A percentile compares a stretch with the other conserved stretches of the same genome.
Conservation (phyloP, 2,329 filamentous ascomycete genomes). For the Fusarium sp. region DNA sequence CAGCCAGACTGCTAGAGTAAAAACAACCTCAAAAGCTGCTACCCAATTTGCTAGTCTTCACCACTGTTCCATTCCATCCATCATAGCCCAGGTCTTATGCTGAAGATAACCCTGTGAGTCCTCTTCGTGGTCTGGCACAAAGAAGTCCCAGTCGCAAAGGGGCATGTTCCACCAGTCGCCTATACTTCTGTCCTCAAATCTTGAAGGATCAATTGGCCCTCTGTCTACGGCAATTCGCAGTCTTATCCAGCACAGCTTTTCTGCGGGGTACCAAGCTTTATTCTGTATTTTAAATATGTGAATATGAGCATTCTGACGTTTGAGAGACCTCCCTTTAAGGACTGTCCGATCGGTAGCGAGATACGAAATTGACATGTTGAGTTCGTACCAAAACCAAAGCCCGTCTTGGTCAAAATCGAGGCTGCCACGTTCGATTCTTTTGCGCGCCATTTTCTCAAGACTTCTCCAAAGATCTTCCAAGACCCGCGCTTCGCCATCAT, state of each 20-base stretch:
- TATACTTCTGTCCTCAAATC: not conserved
- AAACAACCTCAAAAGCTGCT: not conserved
- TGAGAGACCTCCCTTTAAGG: no score
- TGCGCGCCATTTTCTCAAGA: not conserved
- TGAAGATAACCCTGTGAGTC: no score
- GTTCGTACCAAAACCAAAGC: not conserved
- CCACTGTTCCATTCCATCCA: no score
- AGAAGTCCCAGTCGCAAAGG: not conserved
- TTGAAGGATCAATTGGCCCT: not conserved
- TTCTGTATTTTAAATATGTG: no score
- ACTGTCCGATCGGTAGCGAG: not conserved
- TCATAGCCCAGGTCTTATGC: no score
- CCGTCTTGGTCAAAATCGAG: not conserved
- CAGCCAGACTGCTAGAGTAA: not conserved
- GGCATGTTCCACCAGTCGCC: not conserved
- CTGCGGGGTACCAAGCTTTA: not conserved
- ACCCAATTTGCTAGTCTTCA: not conserved
- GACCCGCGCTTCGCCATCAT: not conserved
- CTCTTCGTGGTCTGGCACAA: no score
- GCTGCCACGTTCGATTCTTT: not conserved
- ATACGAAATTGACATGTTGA: not conserved
- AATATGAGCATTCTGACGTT: no score
- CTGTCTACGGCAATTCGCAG: fast-evolving
- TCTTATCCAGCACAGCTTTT: not conserved
- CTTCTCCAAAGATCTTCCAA: not conserved